A percentile compares a stretch with the other conserved stretches of the same genome.
These are phyloP conservation scores for Ganoderma lucidum DNA, from an alignment of 1,284 basidiomycete genomes.

Conservation along the genomic window DNA sequence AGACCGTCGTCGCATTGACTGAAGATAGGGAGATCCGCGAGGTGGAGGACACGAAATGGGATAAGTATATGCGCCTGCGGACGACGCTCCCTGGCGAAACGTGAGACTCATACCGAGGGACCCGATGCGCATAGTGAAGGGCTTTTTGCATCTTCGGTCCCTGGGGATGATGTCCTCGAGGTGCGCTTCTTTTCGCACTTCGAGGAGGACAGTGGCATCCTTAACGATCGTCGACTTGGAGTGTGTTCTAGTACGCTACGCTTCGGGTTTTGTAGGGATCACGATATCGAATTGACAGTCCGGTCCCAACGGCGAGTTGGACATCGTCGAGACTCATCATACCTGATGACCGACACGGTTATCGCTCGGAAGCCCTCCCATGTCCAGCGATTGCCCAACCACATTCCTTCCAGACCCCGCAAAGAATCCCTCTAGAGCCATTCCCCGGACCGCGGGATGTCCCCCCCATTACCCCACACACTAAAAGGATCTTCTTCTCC, in stretches of 20 bases:
- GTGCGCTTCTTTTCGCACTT: not conserved
- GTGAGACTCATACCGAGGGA: not conserved
- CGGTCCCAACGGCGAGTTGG: not conserved
- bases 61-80: conserved; percentile 47
- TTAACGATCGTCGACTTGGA: not conserved
- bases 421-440: not conserved
- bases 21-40: conserved; percentile 62
- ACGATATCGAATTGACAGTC: not conserved
- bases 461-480: conserved; percentile 1
- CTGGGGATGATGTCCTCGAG: not conserved
- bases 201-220: not conserved
- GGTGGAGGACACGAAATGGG: conserved; percentile 60
- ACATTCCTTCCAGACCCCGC: not conserved
- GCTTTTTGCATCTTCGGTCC: not conserved
- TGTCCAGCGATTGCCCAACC: not conserved
- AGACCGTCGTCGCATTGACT: conserved; percentile 56
- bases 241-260: too few species aligned
- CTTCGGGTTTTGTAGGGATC: not conserved
- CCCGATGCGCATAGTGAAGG: not conserved
- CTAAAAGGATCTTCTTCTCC: not conserved
- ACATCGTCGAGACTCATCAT: not conserved
- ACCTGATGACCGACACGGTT: not conserved
- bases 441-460: not conserved
- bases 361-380: not conserved
- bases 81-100: conserved; percentile 30